Evolutionary conservation across 2,329 filamentous ascomycete genomes (phyloP).

Genomic region (Phyllosticta citrichinensis): DNA sequence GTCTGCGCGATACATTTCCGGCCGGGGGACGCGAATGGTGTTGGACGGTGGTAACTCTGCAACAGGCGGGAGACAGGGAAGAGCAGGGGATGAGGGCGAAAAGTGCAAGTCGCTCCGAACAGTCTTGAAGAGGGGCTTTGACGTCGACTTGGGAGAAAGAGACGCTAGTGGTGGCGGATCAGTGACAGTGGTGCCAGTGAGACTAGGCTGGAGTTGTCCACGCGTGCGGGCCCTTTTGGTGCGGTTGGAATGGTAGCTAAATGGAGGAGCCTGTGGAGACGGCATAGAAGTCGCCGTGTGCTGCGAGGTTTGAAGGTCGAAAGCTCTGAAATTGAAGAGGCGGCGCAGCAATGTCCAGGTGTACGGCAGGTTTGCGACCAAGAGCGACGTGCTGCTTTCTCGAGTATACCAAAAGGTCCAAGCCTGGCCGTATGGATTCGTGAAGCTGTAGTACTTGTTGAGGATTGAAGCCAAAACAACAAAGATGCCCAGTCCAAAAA

Average conservation of each 20-base stretch:
- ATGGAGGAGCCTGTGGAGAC: background rate
- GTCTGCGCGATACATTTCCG: background rate
- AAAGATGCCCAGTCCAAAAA: slow-evolving; percentile 40
- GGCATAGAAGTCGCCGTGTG: background rate
- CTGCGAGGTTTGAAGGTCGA: slow-evolving; percentile 11
- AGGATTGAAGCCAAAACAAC: slow-evolving; percentile 38
- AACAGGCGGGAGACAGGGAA: background rate
- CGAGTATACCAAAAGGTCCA: slow-evolving; percentile 43
- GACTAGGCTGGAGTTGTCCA: background rate
- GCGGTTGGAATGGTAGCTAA: slow-evolving; percentile 5
- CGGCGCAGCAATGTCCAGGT: slow-evolving; percentile 43
- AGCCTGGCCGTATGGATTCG: slow-evolving; percentile 30
- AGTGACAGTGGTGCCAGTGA: background rate
- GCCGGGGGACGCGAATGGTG: background rate
- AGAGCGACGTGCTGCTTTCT: slow-evolving; percentile 45
- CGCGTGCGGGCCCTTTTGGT: background rate
- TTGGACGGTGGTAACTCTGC: background rate
- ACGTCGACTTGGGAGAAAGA: background rate
- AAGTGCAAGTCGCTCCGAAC: background rate
- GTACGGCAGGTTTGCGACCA: slow-evolving; percentile 43
- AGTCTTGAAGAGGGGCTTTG: background rate
- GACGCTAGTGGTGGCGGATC: background rate
- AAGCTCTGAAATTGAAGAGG: slow-evolving; percentile 32
- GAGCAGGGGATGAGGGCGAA: background rate
- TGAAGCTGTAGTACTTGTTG: slow-evolving; percentile 40